Evolutionary conservation across 371 early-diverging fungal genomes (phyloP), one percentile per base, ranked within the genome.

Genomic region (Chytridiales sp.): DNA sequence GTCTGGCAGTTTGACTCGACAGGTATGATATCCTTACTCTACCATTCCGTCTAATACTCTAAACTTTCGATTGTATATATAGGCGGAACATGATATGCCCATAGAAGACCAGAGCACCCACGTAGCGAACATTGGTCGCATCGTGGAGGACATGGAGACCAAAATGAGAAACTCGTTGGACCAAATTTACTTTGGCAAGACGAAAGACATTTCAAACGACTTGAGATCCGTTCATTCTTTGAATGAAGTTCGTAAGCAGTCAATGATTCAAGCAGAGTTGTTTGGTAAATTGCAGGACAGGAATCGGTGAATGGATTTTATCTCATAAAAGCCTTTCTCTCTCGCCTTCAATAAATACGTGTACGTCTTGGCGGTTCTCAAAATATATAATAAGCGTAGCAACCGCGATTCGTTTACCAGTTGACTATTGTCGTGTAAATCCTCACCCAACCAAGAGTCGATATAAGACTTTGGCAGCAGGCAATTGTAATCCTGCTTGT

Each of bases 151-250:
- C 55, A 92, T 93, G 89, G 98, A 97, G 71, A 71, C 84, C 62
- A 95, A 95, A 77, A 91, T 97, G 91, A 88, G 98, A 53, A 90
- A 93, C 67, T 70, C 88, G 17, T 72, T 97, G 53, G 88, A 91
- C 67, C 91, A 93, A 67, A 93, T 97, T n/a, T 97, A 97, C 64
- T 97, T 97, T 76, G 93, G 95, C 35, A 97, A 97, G 76, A 97
- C 97, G 3, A 91, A 88, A 68, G 96, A 96, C 62, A 92, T 96
- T 60, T 90, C 93, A 55, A 95, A 95, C 62, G 94, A 94, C 52
- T 74, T 97, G 57, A 77, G 98, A 49, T 87, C 89, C 30, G 73
- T 87, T 15, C 78, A 85, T 4, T 85, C 90, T 4, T 66, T 95
- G 59, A 77, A 78, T 32, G 90, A 89, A 58, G 68, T 59, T n/a